Evolutionary conservation across 108 stramenopile species (phyloP).

Genomic region (Epipyxis sp.): DNA sequence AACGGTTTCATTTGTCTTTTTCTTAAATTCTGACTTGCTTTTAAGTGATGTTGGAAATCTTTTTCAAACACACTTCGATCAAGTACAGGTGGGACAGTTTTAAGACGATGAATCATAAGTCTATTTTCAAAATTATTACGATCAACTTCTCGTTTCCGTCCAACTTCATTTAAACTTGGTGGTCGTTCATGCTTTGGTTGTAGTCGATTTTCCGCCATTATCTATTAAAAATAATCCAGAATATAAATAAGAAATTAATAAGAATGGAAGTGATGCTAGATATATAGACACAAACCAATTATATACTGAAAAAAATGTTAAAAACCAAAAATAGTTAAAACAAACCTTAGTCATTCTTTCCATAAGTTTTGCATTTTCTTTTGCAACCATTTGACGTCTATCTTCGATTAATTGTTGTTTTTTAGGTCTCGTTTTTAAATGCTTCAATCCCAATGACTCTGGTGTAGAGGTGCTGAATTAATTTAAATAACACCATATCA

Average conservation of each 20-base stretch:
- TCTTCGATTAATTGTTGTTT: constrained; percentile 29
- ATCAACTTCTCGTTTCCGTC: background rate
- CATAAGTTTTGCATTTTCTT: constrained; percentile 26
- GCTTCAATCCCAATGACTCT: constrained; percentile 31
- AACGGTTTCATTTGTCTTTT: constrained; percentile 4
- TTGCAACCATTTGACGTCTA: constrained; percentile 5
- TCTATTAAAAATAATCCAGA: too few relatives aligned
- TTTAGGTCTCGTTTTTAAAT: constrained; percentile 14
- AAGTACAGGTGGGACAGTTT: background rate
- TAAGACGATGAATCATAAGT: constrained; percentile 16
- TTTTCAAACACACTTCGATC: background rate
- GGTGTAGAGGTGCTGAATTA: constrained; percentile 14
- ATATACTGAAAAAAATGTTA: too few relatives aligned
- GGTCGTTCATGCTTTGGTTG: constrained; percentile 15
- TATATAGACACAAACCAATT: too few relatives aligned
- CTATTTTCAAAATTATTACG: background rate
- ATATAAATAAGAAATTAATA: too few relatives aligned
- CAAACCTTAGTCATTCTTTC: constrained; percentile 1
- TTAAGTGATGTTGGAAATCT: constrained; percentile 17
- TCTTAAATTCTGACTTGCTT: background rate
- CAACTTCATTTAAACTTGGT: constrained; percentile 13
- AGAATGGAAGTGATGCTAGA: too few relatives aligned
- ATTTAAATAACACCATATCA: too few relatives aligned
- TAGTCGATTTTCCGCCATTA: constrained; percentile 16
- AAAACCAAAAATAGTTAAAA: too few relatives aligned